Conservation (phyloP, 2,329 filamentous ascomycete genomes). For the Talaromyces amestolkiae region DNA sequence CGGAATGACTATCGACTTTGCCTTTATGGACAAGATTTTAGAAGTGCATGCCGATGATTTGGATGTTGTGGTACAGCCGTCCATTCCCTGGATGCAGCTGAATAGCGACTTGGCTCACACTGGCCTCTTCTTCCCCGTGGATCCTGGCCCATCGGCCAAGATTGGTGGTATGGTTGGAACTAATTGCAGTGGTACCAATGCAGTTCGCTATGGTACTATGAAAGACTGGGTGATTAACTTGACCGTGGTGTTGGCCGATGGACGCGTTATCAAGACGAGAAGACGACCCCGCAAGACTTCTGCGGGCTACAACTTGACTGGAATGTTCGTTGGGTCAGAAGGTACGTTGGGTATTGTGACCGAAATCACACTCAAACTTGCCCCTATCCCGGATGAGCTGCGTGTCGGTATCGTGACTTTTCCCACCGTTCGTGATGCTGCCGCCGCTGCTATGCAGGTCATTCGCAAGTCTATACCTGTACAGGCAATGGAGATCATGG, state of each 20-base stretch:
- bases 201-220: slow-evolving; percentile 69
- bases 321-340: slow-evolving; percentile 67
- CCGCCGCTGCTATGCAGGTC: slow-evolving; percentile 61
- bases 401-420: slow-evolving; percentile 65
- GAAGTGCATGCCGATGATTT: slow-evolving; percentile 80
- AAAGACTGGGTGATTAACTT: slow-evolving; percentile 72
- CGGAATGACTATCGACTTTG: slow-evolving; percentile 86
- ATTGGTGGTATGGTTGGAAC: slow-evolving; percentile 64
- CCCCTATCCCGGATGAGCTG: slow-evolving; percentile 61
- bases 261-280: slow-evolving; percentile 66
- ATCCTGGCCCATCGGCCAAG: slow-evolving; percentile 68
- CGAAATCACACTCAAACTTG: slow-evolving; percentile 66
- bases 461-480: slow-evolving; percentile 65
- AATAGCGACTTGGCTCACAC: slow-evolving; percentile 71
- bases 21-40: slow-evolving; percentile 79
- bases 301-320: slow-evolving; percentile 69
- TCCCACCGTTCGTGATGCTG: slow-evolving; percentile 59
- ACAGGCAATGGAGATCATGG: slow-evolving; percentile 64
- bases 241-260: slow-evolving; percentile 69
- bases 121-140: slow-evolving; percentile 86
- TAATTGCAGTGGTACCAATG: slow-evolving; percentile 63
- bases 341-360: slow-evolving; percentile 70
- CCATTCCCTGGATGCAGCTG: slow-evolving; percentile 86
- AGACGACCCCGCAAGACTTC: slow-evolving; percentile 65
- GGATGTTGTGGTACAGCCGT: slow-evolving; percentile 89